Percentiles rank a stretch among this genome's conserved stretches.
Conservation (phyloP, 345 rosid genomes). For the Boechera retrofracta region DNA sequence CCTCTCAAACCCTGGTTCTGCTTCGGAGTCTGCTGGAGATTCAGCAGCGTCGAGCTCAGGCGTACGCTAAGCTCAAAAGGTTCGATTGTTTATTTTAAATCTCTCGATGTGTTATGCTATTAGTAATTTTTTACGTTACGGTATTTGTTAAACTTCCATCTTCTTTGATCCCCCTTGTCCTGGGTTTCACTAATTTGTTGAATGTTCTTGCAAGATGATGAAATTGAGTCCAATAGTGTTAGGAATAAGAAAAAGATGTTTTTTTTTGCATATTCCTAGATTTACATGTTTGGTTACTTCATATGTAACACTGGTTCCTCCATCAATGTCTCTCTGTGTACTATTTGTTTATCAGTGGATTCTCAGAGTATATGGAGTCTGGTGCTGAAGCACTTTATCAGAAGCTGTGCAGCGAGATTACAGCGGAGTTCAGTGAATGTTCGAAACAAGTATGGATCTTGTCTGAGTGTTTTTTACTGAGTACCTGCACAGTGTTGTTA, state of each 20-base stretch:
- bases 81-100: constrained; percentile 27
- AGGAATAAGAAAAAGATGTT: not conserved
- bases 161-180: not conserved
- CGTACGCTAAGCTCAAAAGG: constrained; percentile 83
- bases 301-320: not conserved
- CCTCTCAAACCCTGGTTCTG: constrained; percentile 50
- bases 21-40: constrained; percentile 70
- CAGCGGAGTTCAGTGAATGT: constrained; percentile 81
- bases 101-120: not conserved
- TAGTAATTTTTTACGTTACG: not conserved
- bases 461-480: not conserved
- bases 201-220: not conserved
- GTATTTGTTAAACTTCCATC: not conserved
- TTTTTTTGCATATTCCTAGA: not conserved
- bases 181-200: not conserved
- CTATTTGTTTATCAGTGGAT: constrained; percentile 58
- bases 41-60: constrained; percentile 90
- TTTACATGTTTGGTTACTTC: constrained; percentile 22
- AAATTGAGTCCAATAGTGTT: not conserved
- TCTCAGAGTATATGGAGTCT: constrained; percentile 71
- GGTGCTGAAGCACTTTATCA: constrained; percentile 82
- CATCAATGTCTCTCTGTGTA: not conserved
- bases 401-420: constrained; percentile 78
- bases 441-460: constrained; percentile 70
- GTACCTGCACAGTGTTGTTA: not conserved